A percentile compares a stretch with the other conserved stretches of the same genome.
These are phyloP conservation scores for Populus hybrid DNA, from an alignment of 441 rosid genomes.

Conservation along the genomic window DNA sequence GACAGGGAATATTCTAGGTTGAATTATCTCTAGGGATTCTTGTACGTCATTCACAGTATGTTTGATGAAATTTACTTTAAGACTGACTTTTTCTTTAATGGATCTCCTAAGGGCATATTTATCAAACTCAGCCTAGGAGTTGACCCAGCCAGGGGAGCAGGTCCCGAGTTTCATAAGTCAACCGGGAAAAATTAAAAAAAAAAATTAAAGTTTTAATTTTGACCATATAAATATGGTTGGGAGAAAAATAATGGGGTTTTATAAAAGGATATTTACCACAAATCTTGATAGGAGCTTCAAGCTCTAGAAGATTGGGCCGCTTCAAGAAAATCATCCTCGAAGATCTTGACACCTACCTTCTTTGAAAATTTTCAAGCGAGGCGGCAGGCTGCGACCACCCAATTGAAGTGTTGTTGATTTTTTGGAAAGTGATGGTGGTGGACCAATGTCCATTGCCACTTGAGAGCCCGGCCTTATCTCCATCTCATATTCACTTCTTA, in stretches of 20 bases:
- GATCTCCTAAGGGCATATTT: too few species aligned
- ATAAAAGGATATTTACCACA: conserved; percentile 40
- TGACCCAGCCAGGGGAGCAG: fast-evolving
- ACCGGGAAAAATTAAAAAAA: too few species aligned
- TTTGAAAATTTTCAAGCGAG: neutral
- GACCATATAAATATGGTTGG: too few species aligned
- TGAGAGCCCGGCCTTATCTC: neutral
- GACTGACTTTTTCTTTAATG: too few species aligned
- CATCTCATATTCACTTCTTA: neutral
- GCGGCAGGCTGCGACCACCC: neutral
- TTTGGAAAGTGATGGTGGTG: neutral
- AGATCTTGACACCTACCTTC: neutral
- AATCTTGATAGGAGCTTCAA: conserved; percentile 69
- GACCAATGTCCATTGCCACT: neutral
- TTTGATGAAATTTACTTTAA: too few species aligned
- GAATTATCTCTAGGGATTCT: too few species aligned
- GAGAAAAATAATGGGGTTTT: neutral
- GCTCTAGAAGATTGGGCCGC: conserved; percentile 75
- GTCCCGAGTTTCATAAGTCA: too few species aligned
- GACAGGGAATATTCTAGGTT: too few species aligned
- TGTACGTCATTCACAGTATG: too few species aligned
- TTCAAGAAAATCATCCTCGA: conserved; percentile 55
- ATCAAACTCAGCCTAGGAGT: too few species aligned
- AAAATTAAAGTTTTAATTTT: too few species aligned
- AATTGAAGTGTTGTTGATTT: too few species aligned